Percentiles rank a stretch among this genome's conserved stretches.
phyloP scores from a whole-genome alignment of 2,329 filamentous ascomycete genomes.

The Parafenestella ontariensis region DNA sequence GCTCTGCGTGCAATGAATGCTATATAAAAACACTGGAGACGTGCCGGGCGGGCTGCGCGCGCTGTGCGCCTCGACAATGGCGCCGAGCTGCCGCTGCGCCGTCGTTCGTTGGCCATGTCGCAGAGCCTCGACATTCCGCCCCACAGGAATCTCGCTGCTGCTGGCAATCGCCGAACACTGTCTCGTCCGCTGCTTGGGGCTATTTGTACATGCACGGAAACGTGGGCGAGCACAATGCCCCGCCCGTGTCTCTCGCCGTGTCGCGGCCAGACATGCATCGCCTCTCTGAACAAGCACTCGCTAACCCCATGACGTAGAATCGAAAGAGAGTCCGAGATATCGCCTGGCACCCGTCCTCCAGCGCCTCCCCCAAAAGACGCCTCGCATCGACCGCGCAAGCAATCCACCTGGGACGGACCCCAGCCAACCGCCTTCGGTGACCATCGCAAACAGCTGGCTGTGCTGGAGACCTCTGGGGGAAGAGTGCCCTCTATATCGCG shows the following conservation, averaged over 20 bases:
- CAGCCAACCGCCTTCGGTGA: constrained; percentile 68
- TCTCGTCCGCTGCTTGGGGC: constrained; percentile 10
- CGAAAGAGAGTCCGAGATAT: constrained; percentile 55
- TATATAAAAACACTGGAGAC: constrained; percentile 4
- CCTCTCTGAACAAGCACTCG: constrained; percentile 17
- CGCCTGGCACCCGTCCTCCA: constrained; percentile 47
- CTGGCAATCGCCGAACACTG: neutral
- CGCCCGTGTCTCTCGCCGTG: constrained; percentile 29
- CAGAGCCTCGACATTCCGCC: constrained; percentile 20
- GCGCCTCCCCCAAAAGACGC: constrained; percentile 47
- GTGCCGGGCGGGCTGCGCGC: constrained; percentile 18
- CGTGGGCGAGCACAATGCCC: constrained; percentile 20
- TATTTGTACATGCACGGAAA: constrained; percentile 9
- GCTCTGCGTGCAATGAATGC: neutral
- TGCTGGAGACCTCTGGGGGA: constrained; percentile 68
- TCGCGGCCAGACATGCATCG: constrained; percentile 26
- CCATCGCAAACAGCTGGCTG: constrained; percentile 74
- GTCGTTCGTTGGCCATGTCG: constrained; percentile 19
- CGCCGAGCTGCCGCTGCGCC: constrained; percentile 15
- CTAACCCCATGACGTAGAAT: constrained; percentile 46
- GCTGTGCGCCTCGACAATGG: constrained; percentile 23
- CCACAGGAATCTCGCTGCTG: constrained; percentile 5
- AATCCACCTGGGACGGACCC: constrained; percentile 62
- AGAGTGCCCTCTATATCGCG: constrained; percentile 65
- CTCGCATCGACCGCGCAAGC: constrained; percentile 42